Base-by-base conservation (phyloP, 345 rosid genomes). In the Linum lewisii region DNA sequence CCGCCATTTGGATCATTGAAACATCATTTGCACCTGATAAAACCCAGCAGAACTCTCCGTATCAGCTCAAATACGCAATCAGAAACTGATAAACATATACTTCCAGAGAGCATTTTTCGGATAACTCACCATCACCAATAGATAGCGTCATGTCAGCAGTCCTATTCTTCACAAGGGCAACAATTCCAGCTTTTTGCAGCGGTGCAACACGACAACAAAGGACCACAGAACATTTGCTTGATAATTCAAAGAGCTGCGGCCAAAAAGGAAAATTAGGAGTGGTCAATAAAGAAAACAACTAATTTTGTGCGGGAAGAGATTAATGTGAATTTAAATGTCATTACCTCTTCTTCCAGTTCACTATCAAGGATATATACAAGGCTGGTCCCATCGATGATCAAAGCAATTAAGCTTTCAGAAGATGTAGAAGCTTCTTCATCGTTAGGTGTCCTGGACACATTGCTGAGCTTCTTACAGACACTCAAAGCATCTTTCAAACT, bases 201-300 rank as follows among this genome's bases (percentile, higher is more conserved):
- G 99, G 99, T 66, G 99, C 99, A 61, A 94, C 99, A 58, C 99
- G 96, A 72, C 97, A 94, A 71, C 99, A 94, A 65, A 94, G 73
- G 24, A 94, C 88, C 47, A 85, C 96, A 20, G 99, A 81, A 79
- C 97, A 94, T 38, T 68, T 69, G 64, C 81, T 70, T 15, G 95
- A 78, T 69, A 94, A 72, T 69, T 84, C 67, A 73, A 94, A 90
- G 72, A 94, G 90, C 97, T 94, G 82, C 80, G 79, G 55, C 32
- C 62, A 70, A 61, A 50, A 62, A 42, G 18, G 15, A 42, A 42
- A 60, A 55, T 15, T 61, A 67, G 65, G 64, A 54, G 49, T 14
- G 72, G 69, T 60, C 72, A 66, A 54, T 6, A 7, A 64, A 34
- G 66, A 22, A 56, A 52, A 59, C 23, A 73, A 25, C 4, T 8